Evolutionary conservation across 768 basidiomycete genomes (phyloP), one percentile per base, ranked within the genome.

Genomic region (Lyophyllum decastes): DNA sequence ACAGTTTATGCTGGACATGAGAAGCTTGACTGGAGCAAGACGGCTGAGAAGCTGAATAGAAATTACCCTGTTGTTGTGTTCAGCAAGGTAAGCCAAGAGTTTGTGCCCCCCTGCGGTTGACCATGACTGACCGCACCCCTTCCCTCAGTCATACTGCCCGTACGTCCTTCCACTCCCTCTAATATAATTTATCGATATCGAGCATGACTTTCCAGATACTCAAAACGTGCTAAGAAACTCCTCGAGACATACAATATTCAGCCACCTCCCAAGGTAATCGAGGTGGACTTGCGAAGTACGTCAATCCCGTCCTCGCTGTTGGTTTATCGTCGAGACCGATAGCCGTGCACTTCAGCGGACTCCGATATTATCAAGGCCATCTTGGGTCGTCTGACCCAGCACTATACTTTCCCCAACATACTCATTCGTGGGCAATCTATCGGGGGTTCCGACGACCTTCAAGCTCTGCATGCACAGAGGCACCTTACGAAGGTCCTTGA

Each of bases 381-480:
- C 27, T 74, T 94, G 48, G 76, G 75, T 9, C 85, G 90, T 35
- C 70, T 92, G 27, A 94, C 91, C 2, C 71, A 73, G 2, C 88
- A 79, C 14, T 70, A 78, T 7, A 93, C 92, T 3, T 91, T 92
- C 68, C 92, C 92, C 1, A 94, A 94, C 60, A 74, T 90, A 53
- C 62, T 94, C 25, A 64, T 93, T 12, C 76, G 77, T 19, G 90
- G 90, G 9, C 76, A 73, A 47, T 83, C 83, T 6, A 73, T 90
- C 2, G 87, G 88, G 10, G 90, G 90, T 33, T 86, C 80, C 0
- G 89, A 90, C 61, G 77, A 85, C 21, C 70, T 92, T 11, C 71
- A 73, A 1, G 69, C 67, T 12, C 67, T 89, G 49, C 86, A 92
- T 61, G 66, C 72, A n/a, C 73, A 74, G 10, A 77, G 76, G 30